Conservation (phyloP, 805 yeast genomes). For the Lipomyces mesembrius region DNA sequence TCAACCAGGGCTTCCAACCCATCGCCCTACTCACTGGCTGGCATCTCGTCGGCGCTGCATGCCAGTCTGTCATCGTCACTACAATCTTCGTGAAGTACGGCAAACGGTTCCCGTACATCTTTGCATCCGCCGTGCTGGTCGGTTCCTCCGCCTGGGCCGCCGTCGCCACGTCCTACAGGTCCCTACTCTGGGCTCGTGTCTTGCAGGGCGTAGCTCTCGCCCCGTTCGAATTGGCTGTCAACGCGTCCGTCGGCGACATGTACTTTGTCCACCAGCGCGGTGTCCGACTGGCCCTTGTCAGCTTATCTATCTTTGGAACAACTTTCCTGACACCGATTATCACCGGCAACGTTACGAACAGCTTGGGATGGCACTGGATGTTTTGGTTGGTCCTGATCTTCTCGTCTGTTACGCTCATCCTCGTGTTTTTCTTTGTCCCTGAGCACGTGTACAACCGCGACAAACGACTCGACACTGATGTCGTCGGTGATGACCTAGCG, state of each 20-base stretch:
- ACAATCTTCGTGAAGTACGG: constrained; percentile 35
- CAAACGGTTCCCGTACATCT: constrained; percentile 32
- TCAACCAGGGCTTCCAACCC: constrained; percentile 18
- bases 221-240: constrained; percentile 74
- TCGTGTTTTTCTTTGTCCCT: constrained; percentile 34
- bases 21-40: constrained; percentile 37
- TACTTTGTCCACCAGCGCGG: constrained; percentile 80
- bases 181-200: constrained; percentile 41
- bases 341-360: constrained; percentile 27
- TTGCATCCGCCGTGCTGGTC: constrained; percentile 27
- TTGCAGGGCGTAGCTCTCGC: constrained; percentile 65
- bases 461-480: constrained; percentile 24
- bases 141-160: constrained; percentile 35
- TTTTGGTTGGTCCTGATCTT: constrained; percentile 33
- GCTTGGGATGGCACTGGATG: constrained; percentile 37
- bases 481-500: constrained; percentile 18
- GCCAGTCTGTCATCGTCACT: constrained; percentile 27
- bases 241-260: constrained; percentile 68
- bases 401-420: constrained; percentile 22
- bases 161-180: constrained; percentile 34
- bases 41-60: constrained; percentile 34
- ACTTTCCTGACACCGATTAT: constrained; percentile 33
- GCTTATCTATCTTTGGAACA: constrained; percentile 57
- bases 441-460: constrained; percentile 32
- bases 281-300: constrained; percentile 70